These are phyloP conservation scores for Curvularia hawaiiensis DNA, from an alignment of 2,329 filamentous ascomycete species.

Conservation along the genomic window DNA sequence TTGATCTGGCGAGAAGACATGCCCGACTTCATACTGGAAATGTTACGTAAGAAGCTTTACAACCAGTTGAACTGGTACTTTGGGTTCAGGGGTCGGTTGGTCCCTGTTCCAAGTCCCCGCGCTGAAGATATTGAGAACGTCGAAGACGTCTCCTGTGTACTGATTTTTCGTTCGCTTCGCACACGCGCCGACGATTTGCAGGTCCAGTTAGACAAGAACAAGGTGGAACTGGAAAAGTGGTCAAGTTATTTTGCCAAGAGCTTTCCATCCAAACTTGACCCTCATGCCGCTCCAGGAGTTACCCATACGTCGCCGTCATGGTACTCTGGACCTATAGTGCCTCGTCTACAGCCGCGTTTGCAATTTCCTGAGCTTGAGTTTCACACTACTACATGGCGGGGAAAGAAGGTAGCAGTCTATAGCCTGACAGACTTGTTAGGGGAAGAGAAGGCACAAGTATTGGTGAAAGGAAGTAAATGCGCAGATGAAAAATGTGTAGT, in stretches of 20 bases:
- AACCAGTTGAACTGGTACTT: constrained; percentile 47
- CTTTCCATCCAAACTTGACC: constrained; percentile 28
- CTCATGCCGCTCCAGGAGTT: constrained; percentile 27
- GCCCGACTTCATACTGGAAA: constrained; percentile 48
- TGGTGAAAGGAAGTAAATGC: constrained; percentile 33
- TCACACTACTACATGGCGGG: constrained; percentile 37
- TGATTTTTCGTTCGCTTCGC: constrained; percentile 33
- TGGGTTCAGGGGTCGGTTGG: constrained; percentile 29
- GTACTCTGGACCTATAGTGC: constrained; percentile 34
- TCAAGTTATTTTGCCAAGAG: constrained; percentile 22
- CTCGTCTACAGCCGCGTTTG: constrained; percentile 34
- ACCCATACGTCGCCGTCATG: constrained; percentile 35
- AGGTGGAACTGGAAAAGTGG: constrained; percentile 31
- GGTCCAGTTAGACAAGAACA: constrained; percentile 18
- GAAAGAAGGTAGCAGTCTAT: constrained; percentile 41
- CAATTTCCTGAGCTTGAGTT: constrained; percentile 40
- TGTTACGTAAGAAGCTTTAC: constrained; percentile 46
- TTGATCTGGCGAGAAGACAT: constrained; percentile 57
- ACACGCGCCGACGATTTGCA: constrained; percentile 34
- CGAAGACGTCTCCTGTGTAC: constrained; percentile 37
- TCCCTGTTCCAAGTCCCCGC: constrained; percentile 27
- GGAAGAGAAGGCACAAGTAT: constrained; percentile 28
- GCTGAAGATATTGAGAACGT: constrained; percentile 29
- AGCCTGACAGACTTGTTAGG: constrained; percentile 44
- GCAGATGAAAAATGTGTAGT: constrained; percentile 33